Evolutionary conservation across 345 rosid genomes (phyloP), one percentile per base, ranked within the genome.

Genomic region (Eucalyptus sp.): DNA sequence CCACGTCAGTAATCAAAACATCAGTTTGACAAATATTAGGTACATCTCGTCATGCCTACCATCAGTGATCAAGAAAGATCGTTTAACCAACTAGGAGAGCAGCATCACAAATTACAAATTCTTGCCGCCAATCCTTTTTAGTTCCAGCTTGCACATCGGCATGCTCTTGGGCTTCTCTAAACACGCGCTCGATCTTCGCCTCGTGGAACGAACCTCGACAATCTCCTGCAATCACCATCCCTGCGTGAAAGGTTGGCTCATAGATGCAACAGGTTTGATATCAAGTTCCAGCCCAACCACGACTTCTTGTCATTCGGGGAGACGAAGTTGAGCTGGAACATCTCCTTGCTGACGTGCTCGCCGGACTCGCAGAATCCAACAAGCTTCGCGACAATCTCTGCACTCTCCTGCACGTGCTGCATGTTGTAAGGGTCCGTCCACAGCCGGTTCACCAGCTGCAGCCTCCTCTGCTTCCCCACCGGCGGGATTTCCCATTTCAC

Each of bases 241-340:
- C 83, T 5, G 13, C 83, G 11, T 37, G 83, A 76, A 76, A 37
- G 83, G 0, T 76, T 76, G 48, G 83, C 83, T 88, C 90, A 97
- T 84, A 96, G 91, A 90, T 96, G 95, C 76, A 97, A 89, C 88
- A 97, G 92, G 88, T 94, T 95, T 3, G 99, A 96, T 56, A 96
- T 94, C 92, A 97, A 92, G 92, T 94, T 97, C 99, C 99, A 96
- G n/a, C 99, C 98, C 95, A 93, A 95, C 98, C 99, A 95, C 29
- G 98, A 88, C 94, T 95, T 97, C 94, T 96, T 97, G 87, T 97
- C 99, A 46, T 90, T 91, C 51, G 98, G 98, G 86, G 93, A 92
- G 2, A 91, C 96, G 88, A 97, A 96, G 87, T 91, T 96, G 29
- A 97, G 96, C 90, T 95, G 96, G 89, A 96, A 96, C 99, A 97